Evolutionary conservation across 2,329 filamentous ascomycete species (phyloP).

Genomic region (Neonectria sp.): DNA sequence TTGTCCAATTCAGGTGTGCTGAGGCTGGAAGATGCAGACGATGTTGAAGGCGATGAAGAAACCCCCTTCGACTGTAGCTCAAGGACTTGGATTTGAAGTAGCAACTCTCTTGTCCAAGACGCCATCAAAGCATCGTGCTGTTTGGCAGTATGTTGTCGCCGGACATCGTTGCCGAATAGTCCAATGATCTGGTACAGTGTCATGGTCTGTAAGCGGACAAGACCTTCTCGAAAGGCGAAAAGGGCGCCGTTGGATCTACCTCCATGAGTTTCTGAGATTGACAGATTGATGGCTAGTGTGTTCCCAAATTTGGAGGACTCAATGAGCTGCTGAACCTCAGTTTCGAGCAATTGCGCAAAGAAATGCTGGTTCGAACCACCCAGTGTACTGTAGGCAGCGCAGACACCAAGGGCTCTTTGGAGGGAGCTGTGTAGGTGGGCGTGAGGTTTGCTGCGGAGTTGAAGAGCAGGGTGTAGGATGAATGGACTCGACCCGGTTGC

Average conservation of each 20-base stretch:
- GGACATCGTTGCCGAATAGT: conserved; percentile 12
- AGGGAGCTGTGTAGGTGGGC: neutral
- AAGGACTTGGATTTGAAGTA: conserved; percentile 20
- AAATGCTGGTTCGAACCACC: neutral
- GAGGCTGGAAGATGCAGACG: neutral
- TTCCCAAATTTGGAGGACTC: conserved; percentile 1
- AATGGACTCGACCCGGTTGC: conserved; percentile 20
- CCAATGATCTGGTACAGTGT: conserved; percentile 29
- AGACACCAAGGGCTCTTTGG: conserved; percentile 22
- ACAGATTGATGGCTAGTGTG: neutral
- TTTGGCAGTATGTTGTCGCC: conserved; percentile 4
- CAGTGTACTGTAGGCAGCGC: conserved; percentile 20
- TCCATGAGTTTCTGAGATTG: neutral
- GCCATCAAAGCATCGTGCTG: conserved; percentile 19
- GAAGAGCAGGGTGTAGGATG: conserved; percentile 1
- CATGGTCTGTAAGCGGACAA: conserved; percentile 29
- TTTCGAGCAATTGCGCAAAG: conserved; percentile 21
- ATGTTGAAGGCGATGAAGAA: neutral
- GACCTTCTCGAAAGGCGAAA: conserved; percentile 6
- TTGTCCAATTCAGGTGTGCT: neutral
- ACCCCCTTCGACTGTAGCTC: neutral
- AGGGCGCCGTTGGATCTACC: neutral
- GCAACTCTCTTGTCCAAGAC: conserved; percentile 24
- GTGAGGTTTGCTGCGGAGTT: neutral
- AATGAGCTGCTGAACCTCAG: conserved; percentile 12